Evolutionary conservation across 2,329 filamentous ascomycete species (phyloP), one percentile per base, ranked within the genome.

Genomic region (Calonectria leucothoes): DNA sequence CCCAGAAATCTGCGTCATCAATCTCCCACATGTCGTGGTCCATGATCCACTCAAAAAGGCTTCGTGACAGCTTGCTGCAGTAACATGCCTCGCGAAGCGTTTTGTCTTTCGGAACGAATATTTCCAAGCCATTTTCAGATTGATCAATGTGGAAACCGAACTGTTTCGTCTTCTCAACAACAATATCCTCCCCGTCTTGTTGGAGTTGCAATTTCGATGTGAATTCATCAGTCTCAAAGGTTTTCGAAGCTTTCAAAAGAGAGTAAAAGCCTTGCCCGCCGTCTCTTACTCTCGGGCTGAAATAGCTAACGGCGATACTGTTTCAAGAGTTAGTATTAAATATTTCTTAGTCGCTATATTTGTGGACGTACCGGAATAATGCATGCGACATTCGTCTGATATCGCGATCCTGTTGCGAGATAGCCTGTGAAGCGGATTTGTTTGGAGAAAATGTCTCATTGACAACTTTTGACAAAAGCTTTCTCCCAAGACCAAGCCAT

Each of bases 41-140:
- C 83, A 86, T 85, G 51, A 86, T 78, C 83, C 83, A 86, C 12
- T 79, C 70, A 0, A 82, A 75, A 2, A 87, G 75, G 1, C 71
- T 78, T 7, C 75, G 66, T 0, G 83, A 78, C 2, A 86, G 81
- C 0, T 64, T 35, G 0, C 75, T 76, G 14, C 70, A 75, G 72
- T 83, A 85, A 65, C 78, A 81, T 7, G 80, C 74, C 6, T 80
- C 75, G 59, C 83, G 84, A 0, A 72, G 57, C 12, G 78, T 72
- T 15, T 74, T 76, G 12, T 81, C 65, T 5, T 73, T 74, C 0
- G 85, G 85, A 0, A 86, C 69, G n/a, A 82, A 86, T 0, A 86
- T 65, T 4, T 73, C 76, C 5, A 85, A 73, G 0, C 31, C 15
- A 0, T 29, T 67, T 0, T 63, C 23, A 0, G 70, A 64, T 11